phyloP scores from a whole-genome alignment of 192 early-diverging fungal species.

The Chytriomyces sp. region DNA sequence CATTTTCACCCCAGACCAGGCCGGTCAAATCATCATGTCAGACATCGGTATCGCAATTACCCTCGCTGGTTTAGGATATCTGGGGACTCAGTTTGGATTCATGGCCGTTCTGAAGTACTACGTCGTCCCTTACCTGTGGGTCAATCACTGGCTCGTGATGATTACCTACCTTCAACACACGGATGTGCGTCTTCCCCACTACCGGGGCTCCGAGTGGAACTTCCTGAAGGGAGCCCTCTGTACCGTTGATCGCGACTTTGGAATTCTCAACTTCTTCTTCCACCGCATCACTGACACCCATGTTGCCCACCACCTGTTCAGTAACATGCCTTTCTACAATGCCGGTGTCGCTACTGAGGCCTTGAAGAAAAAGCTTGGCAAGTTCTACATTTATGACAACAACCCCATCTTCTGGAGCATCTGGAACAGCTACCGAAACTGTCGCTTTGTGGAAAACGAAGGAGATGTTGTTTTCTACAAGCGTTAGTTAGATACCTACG shows the following conservation, averaged over 20 bases:
- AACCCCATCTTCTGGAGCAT: conserved; percentile 69
- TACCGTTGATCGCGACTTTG: conserved; percentile 89
- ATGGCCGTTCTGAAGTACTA: conserved; percentile 79
- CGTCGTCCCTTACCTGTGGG: conserved; percentile 84
- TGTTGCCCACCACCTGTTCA: conserved; percentile 93
- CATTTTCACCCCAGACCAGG: conserved; percentile 80
- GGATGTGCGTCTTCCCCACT: conserved; percentile 85
- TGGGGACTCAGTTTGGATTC: conserved; percentile 54
- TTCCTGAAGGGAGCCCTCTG: conserved; percentile 90
- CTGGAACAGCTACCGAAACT: conserved; percentile 68
- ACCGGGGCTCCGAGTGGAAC: conserved; percentile 79
- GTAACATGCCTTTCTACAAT: conserved; percentile 96
- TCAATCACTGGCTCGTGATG: conserved; percentile 93
- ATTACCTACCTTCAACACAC: conserved; percentile 97
- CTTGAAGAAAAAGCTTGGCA: conserved; percentile 78
- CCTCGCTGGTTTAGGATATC: conserved; percentile 55
- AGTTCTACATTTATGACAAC: conserved; percentile 76
- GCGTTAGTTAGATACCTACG: too few species aligned
- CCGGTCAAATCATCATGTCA: conserved; percentile 68
- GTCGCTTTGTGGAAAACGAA: conserved; percentile 91
- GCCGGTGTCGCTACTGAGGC: conserved; percentile 79
- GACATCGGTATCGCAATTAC: conserved; percentile 72
- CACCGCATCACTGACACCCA: conserved; percentile 78
- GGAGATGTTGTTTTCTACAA: conserved; percentile 42
- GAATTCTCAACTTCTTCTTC: conserved; percentile 80